Conservation (phyloP, 164 flowering plant genomes). For the Sedum album region DNA sequence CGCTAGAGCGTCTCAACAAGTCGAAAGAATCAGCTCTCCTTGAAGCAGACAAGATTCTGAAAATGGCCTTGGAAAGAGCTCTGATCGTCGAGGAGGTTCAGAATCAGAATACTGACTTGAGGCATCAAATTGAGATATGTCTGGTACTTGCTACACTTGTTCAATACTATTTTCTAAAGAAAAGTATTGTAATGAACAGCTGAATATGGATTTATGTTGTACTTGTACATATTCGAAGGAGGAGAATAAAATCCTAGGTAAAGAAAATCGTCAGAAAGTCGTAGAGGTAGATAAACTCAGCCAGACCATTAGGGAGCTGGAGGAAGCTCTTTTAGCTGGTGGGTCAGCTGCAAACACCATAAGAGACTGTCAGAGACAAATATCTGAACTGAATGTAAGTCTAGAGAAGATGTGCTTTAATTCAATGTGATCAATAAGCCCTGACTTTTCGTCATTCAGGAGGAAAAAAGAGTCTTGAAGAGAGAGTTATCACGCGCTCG, state of each 20-base stretch:
- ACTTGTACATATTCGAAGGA: constrained; percentile 43
- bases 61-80: constrained; percentile 86
- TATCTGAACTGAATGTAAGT: constrained; percentile 60
- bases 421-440: background rate
- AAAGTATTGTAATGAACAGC: background rate
- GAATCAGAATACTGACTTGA: constrained; percentile 73
- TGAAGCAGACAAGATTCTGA: constrained; percentile 76
- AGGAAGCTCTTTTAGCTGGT: constrained; percentile 72
- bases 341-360: constrained; percentile 70
- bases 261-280: constrained; percentile 73
- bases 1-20: constrained; percentile 71
- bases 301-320: constrained; percentile 70
- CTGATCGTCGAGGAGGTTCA: constrained; percentile 90
- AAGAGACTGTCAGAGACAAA: constrained; percentile 60
- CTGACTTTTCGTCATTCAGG: constrained; percentile 28
- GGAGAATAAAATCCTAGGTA: constrained; percentile 81
- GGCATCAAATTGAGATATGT: constrained; percentile 80
- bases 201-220: no score
- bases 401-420: background rate
- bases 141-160: constrained; percentile 30
- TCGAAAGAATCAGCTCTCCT: constrained; percentile 79
- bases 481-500: constrained; percentile 31
- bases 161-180: no score
- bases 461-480: constrained; percentile 65
- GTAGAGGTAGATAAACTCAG: constrained; percentile 77